Base-by-base conservation (phyloP, 1,139 yeast genomes). In the Nakaseomyces nivariensis region DNA sequence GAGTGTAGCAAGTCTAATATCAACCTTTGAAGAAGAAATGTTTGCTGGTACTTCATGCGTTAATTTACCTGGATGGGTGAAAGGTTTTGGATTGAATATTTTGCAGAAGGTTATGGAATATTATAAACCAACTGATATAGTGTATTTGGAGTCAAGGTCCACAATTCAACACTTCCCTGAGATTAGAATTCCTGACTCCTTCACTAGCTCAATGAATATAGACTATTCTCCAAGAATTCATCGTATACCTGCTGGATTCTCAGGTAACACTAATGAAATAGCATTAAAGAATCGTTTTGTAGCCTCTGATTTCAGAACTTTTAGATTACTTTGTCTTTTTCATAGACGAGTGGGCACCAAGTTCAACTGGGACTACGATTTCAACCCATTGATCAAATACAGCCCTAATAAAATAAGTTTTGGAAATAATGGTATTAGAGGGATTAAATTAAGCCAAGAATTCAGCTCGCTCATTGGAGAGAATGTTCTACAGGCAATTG, bases 31-130 rank as follows among this genome's bases (percentile, higher is more conserved):
- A 48, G 54, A 49, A 24, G 54, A 56, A 42, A 51, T 57, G 9
- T 61, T 68, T 43, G 62, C 68, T 44, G 68, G 74, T 25, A 73
- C 77, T 8, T 67, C 89, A 10, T 66, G 92, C 1, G 74, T 90
- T 3, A 90, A 90, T 58, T 80, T 94, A 0, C 95, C 97, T 0
- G 97, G 97, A 0, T 90, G 97, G 97, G 77, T 89, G 27, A 86
- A 85, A 66, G 97, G 97, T 0, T 81, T 80, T 53, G 98, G 97
- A 0, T 73, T 82, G 37, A 83, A 82, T 50, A 67, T 90, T 8
- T 70, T 87, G 24, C 69, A 68, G 13, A 70, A 74, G 13, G 68
- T 88, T 1, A 70, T 83, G 1, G 55, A 61, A 0, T 55, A 67
- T 8, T 64, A 78, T 1, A 65, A 71, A n/a, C 87, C 94, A 0